Conservation (phyloP, 2,329 filamentous ascomycete species). For the Fusarium incarnatum region DNA sequence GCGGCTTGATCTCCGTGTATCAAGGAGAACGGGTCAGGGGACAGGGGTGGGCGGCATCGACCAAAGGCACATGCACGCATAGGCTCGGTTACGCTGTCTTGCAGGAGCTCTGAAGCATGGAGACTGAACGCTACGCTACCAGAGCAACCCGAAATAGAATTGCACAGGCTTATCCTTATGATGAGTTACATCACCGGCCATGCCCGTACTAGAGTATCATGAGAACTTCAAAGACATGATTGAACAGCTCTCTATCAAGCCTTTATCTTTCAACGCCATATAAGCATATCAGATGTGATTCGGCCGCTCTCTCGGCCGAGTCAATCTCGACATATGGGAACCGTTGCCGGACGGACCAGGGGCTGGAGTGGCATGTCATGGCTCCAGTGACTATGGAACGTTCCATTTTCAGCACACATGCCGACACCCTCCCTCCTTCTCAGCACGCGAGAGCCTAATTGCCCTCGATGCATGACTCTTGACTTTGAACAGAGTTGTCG, state of each 20-base stretch:
- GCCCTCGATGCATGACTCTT: neutral
- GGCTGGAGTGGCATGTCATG: slow-evolving; percentile 31
- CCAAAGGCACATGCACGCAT: slow-evolving; percentile 21
- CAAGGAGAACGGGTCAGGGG: slow-evolving; percentile 12
- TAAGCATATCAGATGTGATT: slow-evolving; percentile 5
- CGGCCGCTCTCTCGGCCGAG: slow-evolving; percentile 37
- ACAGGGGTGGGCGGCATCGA: slow-evolving; percentile 36
- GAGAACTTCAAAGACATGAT: neutral
- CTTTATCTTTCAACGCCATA: neutral
- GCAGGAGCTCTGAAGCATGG: slow-evolving; percentile 18
- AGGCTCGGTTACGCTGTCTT: slow-evolving; percentile 20
- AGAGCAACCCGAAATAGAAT: slow-evolving; percentile 7
- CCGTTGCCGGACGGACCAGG: slow-evolving; percentile 22
- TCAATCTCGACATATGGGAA: slow-evolving; percentile 13
- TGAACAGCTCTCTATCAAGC: neutral
- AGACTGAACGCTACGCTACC: slow-evolving; percentile 5
- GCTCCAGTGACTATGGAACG: slow-evolving; percentile 37
- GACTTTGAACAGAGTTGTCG: neutral
- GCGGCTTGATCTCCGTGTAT: slow-evolving; percentile 31
- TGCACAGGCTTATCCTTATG: neutral
- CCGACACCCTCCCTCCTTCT: neutral
- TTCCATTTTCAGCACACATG: slow-evolving; percentile 33
- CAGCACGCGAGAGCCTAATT: neutral
- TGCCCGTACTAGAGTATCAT: neutral
- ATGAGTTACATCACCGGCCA: slow-evolving; percentile 1